These are phyloP conservation scores for Suhomyces wounanorum DNA, from an alignment of 1,139 yeast genomes.

Conservation along the genomic window DNA sequence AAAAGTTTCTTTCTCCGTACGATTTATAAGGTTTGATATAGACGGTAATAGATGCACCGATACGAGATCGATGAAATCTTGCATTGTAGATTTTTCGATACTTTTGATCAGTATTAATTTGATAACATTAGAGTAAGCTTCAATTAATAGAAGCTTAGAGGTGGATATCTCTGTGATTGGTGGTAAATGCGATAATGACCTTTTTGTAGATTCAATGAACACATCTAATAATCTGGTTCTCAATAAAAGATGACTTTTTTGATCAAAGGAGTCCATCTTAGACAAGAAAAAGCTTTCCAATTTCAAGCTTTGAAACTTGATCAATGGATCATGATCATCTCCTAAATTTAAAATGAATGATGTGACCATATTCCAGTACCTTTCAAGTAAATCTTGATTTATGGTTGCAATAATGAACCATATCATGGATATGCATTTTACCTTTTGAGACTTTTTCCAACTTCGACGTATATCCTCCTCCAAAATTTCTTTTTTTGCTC, in stretches of 20 bases:
- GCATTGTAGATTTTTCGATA: background rate
- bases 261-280: constrained; percentile 12
- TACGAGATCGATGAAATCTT: constrained; percentile 23
- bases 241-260: constrained; percentile 16
- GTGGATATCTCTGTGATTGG: constrained; percentile 38
- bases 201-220: constrained; percentile 42
- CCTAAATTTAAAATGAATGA: constrained; percentile 53
- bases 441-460: constrained; percentile 37
- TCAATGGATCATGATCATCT: constrained; percentile 50
- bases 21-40: constrained; percentile 22
- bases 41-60: constrained; percentile 26
- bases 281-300: constrained; percentile 24
- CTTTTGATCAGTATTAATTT: constrained; percentile 16
- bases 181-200: constrained; percentile 49
- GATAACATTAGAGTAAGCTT: constrained; percentile 27
- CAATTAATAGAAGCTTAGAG: constrained; percentile 25
- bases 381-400: constrained; percentile 17
- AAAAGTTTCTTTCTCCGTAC: constrained; percentile 12
- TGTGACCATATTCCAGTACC: constrained; percentile 47
- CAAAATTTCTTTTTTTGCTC: constrained; percentile 21
- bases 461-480: constrained; percentile 27
- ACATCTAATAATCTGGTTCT: constrained; percentile 46
- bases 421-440: constrained; percentile 29
- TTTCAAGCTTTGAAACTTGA: constrained; percentile 47
- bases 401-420: constrained; percentile 29